Percentiles rank a stretch among this genome's conserved stretches.
Evolutionary conservation across 2,329 filamentous ascomycete genomes (phyloP).

Genomic region (Pyricularia grisea): DNA sequence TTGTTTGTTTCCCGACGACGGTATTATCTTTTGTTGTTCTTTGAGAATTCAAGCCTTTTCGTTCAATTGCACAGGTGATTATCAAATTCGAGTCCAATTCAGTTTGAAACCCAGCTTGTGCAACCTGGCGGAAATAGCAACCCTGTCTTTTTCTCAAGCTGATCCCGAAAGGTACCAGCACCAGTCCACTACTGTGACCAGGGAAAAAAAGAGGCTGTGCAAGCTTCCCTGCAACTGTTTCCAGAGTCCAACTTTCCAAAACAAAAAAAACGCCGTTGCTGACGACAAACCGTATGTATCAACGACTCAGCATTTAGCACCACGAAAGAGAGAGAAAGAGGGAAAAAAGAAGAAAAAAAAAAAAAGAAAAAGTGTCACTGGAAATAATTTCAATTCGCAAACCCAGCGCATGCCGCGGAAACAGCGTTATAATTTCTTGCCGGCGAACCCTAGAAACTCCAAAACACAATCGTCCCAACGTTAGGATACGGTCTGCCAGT

Average conservation of each 20-base stretch:
- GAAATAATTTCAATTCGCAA: not conserved
- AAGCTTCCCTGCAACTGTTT: not conserved
- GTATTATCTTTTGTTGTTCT: not conserved
- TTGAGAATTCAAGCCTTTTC: not conserved
- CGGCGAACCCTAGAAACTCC: not conserved
- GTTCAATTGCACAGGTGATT: not conserved
- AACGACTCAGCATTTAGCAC: not conserved
- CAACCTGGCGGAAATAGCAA: conserved; percentile 1
- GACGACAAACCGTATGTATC: not conserved
- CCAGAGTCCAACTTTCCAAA: not conserved
- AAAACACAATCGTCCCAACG: not conserved
- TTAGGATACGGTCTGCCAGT: not conserved
- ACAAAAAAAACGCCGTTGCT: not conserved
- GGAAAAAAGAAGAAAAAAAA: too few species aligned
- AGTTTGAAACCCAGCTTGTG: not conserved
- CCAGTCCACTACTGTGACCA: conserved; percentile 5
- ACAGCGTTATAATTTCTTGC: not conserved
- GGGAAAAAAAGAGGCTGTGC: conserved; percentile 18
- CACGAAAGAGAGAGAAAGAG: too few species aligned
- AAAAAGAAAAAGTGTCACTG: not conserved
- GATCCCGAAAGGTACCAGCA: not conserved
- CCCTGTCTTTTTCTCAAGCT: not conserved
- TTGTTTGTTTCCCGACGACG: not conserved
- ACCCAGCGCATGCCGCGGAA: not conserved
- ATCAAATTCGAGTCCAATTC: not conserved